Evolutionary conservation across 2,329 filamentous ascomycete genomes (phyloP).

Genomic region (Xylaria hypoxylon): DNA sequence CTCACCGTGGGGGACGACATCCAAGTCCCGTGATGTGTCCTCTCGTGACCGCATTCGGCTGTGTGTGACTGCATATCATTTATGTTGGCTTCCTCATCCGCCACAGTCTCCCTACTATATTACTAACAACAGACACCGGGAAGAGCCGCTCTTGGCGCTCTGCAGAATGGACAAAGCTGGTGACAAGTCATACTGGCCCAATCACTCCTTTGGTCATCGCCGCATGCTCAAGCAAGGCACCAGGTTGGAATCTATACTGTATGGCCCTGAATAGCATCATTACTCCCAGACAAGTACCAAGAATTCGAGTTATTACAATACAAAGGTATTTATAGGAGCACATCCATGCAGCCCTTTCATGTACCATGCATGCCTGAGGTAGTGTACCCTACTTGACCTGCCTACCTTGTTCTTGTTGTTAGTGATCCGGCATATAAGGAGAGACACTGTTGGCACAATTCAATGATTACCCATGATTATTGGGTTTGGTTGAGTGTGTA

Average conservation of each 20-base stretch:
- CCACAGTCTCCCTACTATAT: constrained; percentile 13
- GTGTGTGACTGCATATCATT: constrained; percentile 49
- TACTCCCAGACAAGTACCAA: constrained; percentile 7
- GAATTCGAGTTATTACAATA: not conserved
- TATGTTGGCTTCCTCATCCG: constrained; percentile 21
- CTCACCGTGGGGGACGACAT: constrained; percentile 36
- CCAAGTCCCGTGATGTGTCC: constrained; percentile 43
- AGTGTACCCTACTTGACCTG: constrained; percentile 1
- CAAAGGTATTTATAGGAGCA: constrained; percentile 9
- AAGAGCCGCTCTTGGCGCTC: constrained; percentile 46
- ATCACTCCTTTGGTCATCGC: not conserved
- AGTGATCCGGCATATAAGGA: constrained; percentile 1
- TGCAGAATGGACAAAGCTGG: constrained; percentile 22
- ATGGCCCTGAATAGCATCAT: not conserved
- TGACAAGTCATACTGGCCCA: constrained; percentile 15
- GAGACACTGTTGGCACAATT: constrained; percentile 8
- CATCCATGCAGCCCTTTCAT: constrained; percentile 9
- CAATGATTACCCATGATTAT: not conserved
- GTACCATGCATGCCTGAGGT: not conserved
- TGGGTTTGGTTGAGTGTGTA: no score
- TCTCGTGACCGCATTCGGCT: constrained; percentile 49
- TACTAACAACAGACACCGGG: constrained; percentile 36
- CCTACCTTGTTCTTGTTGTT: not conserved
- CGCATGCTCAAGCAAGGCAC: constrained; percentile 15
- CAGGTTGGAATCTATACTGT: not conserved